Conservation (phyloP, 345 rosid genomes). For the Camelina sativa region DNA sequence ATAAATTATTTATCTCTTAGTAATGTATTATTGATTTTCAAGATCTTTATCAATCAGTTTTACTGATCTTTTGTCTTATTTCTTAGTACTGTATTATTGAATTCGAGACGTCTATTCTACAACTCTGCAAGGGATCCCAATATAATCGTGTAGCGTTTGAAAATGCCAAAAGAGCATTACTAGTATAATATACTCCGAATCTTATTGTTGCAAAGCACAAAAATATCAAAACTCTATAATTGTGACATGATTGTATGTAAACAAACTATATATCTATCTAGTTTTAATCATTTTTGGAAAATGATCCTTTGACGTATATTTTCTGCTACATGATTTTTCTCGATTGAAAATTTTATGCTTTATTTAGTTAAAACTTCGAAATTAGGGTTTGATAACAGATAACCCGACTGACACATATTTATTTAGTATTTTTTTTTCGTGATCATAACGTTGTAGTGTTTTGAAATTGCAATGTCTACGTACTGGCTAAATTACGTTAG, state of each 20-base stretch:
- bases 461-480: neutral
- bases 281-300: neutral
- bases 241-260: neutral
- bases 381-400: neutral
- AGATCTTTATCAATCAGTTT: neutral
- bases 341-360: neutral
- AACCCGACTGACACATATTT: neutral
- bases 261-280: neutral
- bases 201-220: neutral
- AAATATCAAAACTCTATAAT: constrained; percentile 6
- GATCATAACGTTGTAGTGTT: neutral
- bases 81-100: constrained; percentile 2
- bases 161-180: neutral
- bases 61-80: neutral
- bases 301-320: neutral
- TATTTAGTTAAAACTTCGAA: neutral
- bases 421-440: neutral
- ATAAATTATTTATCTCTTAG: neutral
- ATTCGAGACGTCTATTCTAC: constrained; percentile 9
- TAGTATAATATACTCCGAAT: neutral
- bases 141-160: neutral
- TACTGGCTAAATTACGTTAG: neutral
- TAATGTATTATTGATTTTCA: neutral
- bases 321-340: neutral
- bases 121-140: constrained; percentile 1